Evolutionary conservation across 345 rosid genomes (phyloP).

Genomic region (Murraya paniculata): DNA sequence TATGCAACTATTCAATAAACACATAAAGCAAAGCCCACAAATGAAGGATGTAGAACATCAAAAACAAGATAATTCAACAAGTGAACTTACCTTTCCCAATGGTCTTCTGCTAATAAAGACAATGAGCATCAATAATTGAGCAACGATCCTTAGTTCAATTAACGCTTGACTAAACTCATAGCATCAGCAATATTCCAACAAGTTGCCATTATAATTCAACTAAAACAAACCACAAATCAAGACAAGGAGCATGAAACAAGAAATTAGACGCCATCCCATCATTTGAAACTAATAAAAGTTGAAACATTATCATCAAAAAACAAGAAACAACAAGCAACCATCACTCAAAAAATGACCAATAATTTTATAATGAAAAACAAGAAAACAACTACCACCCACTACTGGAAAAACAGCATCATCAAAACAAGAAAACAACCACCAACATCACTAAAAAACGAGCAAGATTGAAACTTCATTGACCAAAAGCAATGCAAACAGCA

Average conservation of each 20-base stretch:
- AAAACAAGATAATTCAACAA: not conserved
- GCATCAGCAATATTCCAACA: not conserved
- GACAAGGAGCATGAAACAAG: not conserved
- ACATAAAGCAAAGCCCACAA: not conserved
- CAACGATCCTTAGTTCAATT: not conserved
- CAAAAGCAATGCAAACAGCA: not conserved
- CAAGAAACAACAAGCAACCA: not conserved
- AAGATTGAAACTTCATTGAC: not conserved
- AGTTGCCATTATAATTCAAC: not conserved
- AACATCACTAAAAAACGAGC: not conserved
- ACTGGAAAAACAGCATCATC: not conserved
- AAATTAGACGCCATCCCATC: not conserved
- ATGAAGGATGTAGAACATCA: not conserved
- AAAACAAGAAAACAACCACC: not conserved
- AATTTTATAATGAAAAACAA: not conserved
- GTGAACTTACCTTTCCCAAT: not conserved
- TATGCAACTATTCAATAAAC: not conserved
- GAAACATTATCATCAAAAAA: not conserved
- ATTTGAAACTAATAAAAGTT: not conserved
- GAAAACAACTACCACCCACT: not conserved
- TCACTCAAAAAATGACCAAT: not conserved
- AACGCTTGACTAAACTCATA: not conserved
- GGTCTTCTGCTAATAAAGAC: not conserved
- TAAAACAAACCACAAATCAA: not conserved
- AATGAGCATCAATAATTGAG: constrained; percentile 2